Evolutionary conservation across 2,329 filamentous ascomycete genomes (phyloP), one percentile per base, ranked within the genome.

Genomic region (Aspergillus fumigatiaffinis): DNA sequence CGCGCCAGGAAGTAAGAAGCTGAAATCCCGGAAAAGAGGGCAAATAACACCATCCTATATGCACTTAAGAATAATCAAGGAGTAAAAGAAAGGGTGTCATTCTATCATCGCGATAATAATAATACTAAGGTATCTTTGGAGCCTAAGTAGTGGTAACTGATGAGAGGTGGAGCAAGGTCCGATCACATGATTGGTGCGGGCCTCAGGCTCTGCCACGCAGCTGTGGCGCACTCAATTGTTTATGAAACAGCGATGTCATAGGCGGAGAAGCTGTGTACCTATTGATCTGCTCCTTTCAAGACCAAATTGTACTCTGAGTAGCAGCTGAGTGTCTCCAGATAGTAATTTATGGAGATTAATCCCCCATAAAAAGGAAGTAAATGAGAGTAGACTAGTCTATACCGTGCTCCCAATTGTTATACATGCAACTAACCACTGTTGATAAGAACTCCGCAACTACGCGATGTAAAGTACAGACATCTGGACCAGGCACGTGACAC

Each of bases 131-230:
- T 23, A 61, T 59, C 28, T 53, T 65, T 57, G 63, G 57, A 60
- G 63, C 63, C 63, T 65, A 60, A 58, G 58, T 35, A 47, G 25
- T 48, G 10, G 44, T 50, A 51, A 44, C 53, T 53, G 48, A 49
- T 62, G 55, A 50, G 42, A 55, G 57, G 56, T 52, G 56, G 61
- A 61, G 58, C 23, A 41, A 50, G 50, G 48, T 41, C 54, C 50
- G 50, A 62, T 66, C 63, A 66, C 63, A 66, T 66, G 63, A 63
- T 52, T 42, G 3, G n/a, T 12, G 20, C 20, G 44, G 23, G 44
- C 44, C 44, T 47, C 52, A 38, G 44, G 29, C 50, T 51, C 26
- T 50, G 49, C 26, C n/a, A 50, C 26, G 32, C 29, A 35, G 50
- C 23, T 48, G 57, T 50, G 56, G 49, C 52, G 25, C 48, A 50